Conservation (phyloP, 768 basidiomycete genomes). For the Mycena indigotica region DNA sequence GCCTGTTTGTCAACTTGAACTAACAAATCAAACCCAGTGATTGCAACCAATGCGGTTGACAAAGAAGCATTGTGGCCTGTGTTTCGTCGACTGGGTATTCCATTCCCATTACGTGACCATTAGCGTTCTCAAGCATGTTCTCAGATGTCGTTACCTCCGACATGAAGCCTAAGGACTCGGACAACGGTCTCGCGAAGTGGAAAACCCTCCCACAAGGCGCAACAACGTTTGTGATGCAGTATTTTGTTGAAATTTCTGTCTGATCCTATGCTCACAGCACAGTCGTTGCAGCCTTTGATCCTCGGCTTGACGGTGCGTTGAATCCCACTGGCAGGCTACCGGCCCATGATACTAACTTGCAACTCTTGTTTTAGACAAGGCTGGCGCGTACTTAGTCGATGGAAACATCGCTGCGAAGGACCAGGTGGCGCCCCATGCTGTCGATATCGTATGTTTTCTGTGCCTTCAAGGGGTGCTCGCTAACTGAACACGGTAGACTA, state of each 20-base stretch:
- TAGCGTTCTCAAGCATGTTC: neutral
- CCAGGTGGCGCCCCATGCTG: neutral
- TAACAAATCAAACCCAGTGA: neutral
- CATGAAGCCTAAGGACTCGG: conserved; percentile 4
- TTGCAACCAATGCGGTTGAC: conserved; percentile 13
- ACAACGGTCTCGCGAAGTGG: conserved; percentile 1
- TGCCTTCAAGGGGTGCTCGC: neutral
- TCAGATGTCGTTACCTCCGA: conserved; percentile 13
- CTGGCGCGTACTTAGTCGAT: neutral
- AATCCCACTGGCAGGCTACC: neutral
- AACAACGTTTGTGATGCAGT: conserved; percentile 3
- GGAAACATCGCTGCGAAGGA: neutral
- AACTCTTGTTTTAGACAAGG: neutral
- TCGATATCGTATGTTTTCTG: neutral
- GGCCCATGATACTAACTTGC: no score
- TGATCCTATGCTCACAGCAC: neutral
- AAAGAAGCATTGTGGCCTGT: neutral
- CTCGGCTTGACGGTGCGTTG: conserved; percentile 10
- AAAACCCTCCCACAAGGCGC: conserved; percentile 18
- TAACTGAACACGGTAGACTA: neutral
- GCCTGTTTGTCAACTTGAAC: neutral
- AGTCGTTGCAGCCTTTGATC: conserved; percentile 17
- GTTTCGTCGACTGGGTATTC: neutral
- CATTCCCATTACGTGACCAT: neutral
- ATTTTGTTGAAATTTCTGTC: neutral